Evolutionary conservation across 1,284 basidiomycete species (phyloP), one percentile per base, ranked within the genome.

Genomic region (Leccinum huronense): DNA sequence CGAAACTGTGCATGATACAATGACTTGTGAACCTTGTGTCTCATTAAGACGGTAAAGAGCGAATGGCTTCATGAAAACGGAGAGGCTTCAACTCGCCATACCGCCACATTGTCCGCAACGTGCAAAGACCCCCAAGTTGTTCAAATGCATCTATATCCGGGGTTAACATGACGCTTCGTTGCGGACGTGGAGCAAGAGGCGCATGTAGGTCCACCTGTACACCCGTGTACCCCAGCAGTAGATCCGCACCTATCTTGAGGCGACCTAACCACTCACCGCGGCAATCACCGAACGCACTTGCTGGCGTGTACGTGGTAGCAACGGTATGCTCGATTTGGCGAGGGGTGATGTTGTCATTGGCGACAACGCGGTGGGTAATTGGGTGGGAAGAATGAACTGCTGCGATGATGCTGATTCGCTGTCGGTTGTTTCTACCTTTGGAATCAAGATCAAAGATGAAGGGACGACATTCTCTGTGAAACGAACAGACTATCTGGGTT

Each of bases 221-320:
- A 57, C 64, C 23, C 62, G 48, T 59, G 66, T 55, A 11, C 16
- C 14, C 58, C 14, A 13, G 48, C 51, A 64, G 45, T 51, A 59
- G 58, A 66, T 64, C 61, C 53, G 31, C 36, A 14, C 36, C 9
- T 13, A 23, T 34, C 57, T 64, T 30, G 65, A 61, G 57, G 36
- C 19, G 58, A 55, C 34, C 33, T 14, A 36, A 61, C 31, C 40
- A 45, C 40, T 59, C 51, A 58, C 48, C 13, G 11, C 62, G 69
- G 71, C 55, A 62, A 72, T 65, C 68, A 60, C 68, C 66, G 64
- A 23, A 55, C n/a, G 40, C 31, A 38, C 38, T 40, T 51, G 45
- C 19, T 23, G 42, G 42, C n/a, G 11, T 53, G 61, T 57, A 59
- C 34, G 59, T 30, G 23, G 4, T 14, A 59, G 13, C 48, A 54